Evolutionary conservation across 495 filamentous ascomycete species (phyloP).

Genomic region (Podospora fimiseda): DNA sequence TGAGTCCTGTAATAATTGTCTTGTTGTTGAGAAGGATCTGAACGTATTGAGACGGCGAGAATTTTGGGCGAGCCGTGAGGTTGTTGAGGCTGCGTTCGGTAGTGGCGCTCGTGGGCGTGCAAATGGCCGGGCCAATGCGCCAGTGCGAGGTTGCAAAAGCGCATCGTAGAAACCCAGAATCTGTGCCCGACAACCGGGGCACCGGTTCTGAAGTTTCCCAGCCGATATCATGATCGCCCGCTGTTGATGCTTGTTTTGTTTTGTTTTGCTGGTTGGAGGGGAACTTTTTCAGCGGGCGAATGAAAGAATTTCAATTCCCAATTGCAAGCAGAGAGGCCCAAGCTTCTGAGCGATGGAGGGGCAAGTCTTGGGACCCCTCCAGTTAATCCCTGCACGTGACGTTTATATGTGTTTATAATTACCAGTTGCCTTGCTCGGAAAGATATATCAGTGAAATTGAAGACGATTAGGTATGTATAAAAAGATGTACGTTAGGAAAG

Average conservation of each 20-base stretch:
- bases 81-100: constrained; percentile 8
- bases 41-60: constrained; percentile 14
- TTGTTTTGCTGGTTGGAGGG: not conserved
- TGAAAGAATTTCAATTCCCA: constrained; percentile 1
- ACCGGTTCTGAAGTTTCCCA: constrained; percentile 38
- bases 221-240: constrained; percentile 40
- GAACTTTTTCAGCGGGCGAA: not conserved
- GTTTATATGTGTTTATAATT: no score
- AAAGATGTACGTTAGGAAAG: not conserved
- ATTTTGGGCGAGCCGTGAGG: constrained; percentile 8
- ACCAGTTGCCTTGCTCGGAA: no score
- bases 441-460: no score
- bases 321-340: not conserved
- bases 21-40: constrained; percentile 37
- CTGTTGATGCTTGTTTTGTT: constrained; percentile 6
- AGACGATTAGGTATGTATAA: not conserved
- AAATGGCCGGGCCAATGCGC: constrained; percentile 15
- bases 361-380: not conserved
- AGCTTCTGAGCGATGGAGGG: not conserved
- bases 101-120: constrained; percentile 10
- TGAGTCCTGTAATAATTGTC: constrained; percentile 18
- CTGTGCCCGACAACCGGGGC: constrained; percentile 44
- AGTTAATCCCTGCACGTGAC: no score
- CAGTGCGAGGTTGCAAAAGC: constrained; percentile 23
- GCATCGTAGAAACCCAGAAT: constrained; percentile 41